phyloP scores from a whole-genome alignment of 352 stramenopile genomes.

The Phytophthora pistaciae region DNA sequence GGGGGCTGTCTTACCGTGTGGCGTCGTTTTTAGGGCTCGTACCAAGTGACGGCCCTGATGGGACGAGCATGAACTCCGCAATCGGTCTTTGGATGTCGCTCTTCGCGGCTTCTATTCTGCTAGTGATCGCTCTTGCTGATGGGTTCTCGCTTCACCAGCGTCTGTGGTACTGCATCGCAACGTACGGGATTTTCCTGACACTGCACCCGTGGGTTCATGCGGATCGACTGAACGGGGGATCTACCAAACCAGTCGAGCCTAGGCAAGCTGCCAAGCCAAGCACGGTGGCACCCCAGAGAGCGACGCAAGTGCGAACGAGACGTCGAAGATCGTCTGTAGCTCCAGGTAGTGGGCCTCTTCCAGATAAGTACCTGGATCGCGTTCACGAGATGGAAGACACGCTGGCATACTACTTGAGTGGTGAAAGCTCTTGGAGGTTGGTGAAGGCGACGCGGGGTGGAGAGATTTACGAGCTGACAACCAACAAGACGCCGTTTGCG shows the following conservation, averaged over 20 bases:
- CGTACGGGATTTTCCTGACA: conserved; percentile 62
- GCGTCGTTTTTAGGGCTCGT: conserved; percentile 40
- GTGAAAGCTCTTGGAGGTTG: conserved; percentile 51
- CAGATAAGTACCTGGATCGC: conserved; percentile 31
- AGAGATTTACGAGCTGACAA: conserved; percentile 58
- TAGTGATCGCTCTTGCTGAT: conserved; percentile 55
- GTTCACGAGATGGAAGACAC: conserved; percentile 35
- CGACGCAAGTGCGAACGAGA: neutral
- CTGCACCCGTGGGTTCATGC: conserved; percentile 67
- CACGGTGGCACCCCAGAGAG: conserved; percentile 1
- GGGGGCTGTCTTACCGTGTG: conserved; percentile 27
- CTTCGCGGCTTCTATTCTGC: conserved; percentile 55
- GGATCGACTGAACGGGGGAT: neutral
- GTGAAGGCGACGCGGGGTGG: conserved; percentile 38
- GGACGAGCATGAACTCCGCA: conserved; percentile 40
- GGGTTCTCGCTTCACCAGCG: conserved; percentile 56
- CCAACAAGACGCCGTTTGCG: conserved; percentile 46
- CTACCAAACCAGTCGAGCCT: neutral
- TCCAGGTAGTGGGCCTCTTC: conserved; percentile 17
- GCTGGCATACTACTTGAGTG: conserved; percentile 46
- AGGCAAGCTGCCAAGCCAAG: conserved; percentile 8
- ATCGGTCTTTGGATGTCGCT: conserved; percentile 72
- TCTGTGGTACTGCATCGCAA: conserved; percentile 47
- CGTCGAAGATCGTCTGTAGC: neutral
- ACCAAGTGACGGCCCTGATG: conserved; percentile 16